phyloP scores from a whole-genome alignment of 208 protist species.

The Leishmania gerbilli region DNA sequence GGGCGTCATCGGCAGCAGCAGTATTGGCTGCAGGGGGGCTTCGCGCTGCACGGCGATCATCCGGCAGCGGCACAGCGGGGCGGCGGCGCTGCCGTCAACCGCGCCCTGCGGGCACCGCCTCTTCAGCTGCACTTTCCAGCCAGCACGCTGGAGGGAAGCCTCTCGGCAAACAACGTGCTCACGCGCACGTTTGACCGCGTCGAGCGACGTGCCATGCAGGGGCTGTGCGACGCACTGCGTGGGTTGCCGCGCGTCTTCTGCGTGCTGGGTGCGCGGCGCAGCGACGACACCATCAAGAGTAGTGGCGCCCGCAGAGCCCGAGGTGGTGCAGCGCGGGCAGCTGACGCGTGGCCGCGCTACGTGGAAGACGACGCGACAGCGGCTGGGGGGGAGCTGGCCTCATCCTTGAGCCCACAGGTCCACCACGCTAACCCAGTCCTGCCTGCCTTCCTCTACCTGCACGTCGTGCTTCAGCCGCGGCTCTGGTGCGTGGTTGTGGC shows the following conservation, averaged over 20 bases:
- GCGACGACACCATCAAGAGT: neutral
- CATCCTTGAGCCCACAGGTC: neutral
- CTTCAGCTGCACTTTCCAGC: neutral
- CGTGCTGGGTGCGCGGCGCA: neutral
- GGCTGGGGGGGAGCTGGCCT: neutral
- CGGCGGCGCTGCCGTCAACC: neutral
- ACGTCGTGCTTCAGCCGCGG: conserved; percentile 38
- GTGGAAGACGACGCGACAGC: neutral
- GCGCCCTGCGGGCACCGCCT: neutral
- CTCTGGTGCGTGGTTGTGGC: conserved; percentile 42
- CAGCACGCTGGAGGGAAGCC: conserved; percentile 17
- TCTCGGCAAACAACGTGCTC: conserved; percentile 32
- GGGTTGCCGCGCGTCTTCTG: neutral
- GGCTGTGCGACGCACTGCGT: conserved; percentile 1
- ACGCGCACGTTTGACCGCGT: conserved; percentile 28
- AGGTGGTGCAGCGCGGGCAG: neutral
- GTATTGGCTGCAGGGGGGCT: neutral
- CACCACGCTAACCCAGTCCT: neutral
- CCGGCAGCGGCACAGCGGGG: neutral
- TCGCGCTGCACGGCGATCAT: neutral
- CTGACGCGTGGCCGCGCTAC: neutral
- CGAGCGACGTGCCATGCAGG: conserved; percentile 24
- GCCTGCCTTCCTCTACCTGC: conserved; percentile 14
- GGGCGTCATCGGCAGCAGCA: neutral
- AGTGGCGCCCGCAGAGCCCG: neutral